Evolutionary conservation across 176 grass and related monocot species (phyloP).

Genomic region (Oryza brachyantha): DNA sequence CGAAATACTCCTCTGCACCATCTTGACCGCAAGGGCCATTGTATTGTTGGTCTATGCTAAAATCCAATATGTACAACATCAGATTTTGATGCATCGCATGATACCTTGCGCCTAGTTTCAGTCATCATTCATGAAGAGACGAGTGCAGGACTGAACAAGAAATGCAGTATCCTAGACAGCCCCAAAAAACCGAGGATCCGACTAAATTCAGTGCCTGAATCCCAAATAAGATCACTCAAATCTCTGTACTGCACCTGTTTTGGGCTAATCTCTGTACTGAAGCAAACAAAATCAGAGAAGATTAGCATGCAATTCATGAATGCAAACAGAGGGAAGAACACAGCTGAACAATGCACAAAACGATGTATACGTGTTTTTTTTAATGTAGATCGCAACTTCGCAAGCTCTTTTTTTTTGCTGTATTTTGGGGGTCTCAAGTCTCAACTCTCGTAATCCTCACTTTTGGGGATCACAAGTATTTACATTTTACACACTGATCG

Average conservation of each 20-base stretch:
- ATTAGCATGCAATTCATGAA: neutral
- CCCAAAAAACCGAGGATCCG: neutral
- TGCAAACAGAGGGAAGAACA: neutral
- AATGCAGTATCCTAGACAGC: neutral
- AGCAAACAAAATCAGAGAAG: neutral
- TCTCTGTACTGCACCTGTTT: neutral
- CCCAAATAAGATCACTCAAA: neutral
- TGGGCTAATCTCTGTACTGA: neutral
- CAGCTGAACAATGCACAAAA: neutral
- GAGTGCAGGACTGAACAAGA: neutral
- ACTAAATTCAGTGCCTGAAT: conserved; percentile 1
- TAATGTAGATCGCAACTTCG: neutral
- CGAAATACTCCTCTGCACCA: neutral
- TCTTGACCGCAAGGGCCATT: neutral
- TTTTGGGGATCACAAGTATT: conserved; percentile 43
- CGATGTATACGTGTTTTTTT: no score
- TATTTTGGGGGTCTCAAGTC: neutral
- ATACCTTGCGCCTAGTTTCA: neutral
- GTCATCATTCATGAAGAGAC: neutral
- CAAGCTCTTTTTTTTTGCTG: conserved; percentile 8
- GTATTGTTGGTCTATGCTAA: neutral
- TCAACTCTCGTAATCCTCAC: neutral
- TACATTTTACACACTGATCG: neutral
- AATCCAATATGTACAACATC: neutral
- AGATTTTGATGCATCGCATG: neutral